Evolutionary conservation across 192 early-diverging fungal species (phyloP).

Genomic region (Helicostylum pulchrum): DNA sequence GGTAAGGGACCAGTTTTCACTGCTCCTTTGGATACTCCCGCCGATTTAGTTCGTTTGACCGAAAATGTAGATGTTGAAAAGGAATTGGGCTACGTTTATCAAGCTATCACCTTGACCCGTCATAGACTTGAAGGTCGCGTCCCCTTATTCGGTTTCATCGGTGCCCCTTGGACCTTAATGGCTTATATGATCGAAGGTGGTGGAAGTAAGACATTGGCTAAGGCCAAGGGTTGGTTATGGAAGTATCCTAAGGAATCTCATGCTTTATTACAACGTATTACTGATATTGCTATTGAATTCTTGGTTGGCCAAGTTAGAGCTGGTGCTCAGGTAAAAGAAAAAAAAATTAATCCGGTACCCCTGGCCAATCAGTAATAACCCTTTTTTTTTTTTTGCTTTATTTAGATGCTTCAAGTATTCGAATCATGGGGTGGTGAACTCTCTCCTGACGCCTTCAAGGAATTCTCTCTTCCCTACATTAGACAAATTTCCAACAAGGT

Average conservation of each 20-base stretch:
- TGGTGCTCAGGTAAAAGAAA: conserved; percentile 82
- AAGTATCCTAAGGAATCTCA: conserved; percentile 72
- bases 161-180: conserved; percentile 98
- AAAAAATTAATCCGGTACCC: not conserved
- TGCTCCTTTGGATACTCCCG: conserved; percentile 68
- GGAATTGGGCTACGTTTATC: conserved; percentile 86
- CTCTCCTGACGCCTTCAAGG: conserved; percentile 72
- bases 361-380: not conserved
- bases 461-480: conserved; percentile 90
- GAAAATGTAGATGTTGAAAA: conserved; percentile 66
- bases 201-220: conserved; percentile 85
- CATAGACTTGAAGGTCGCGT: conserved; percentile 78
- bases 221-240: conserved; percentile 91
- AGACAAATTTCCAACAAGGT: conserved; percentile 76
- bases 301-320: conserved; percentile 90
- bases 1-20: conserved; percentile 91
- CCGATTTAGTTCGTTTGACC: conserved; percentile 64
- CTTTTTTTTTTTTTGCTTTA: not conserved
- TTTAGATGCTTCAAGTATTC: conserved; percentile 92
- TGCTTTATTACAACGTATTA: conserved; percentile 72
- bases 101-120: conserved; percentile 92
- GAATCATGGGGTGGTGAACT: conserved; percentile 97
- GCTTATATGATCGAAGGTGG: conserved; percentile 99
- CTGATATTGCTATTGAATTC: conserved; percentile 83
- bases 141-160: conserved; percentile 94